Percentiles rank a stretch among this genome's conserved stretches.
phyloP scores from a whole-genome alignment of 306 rosid genomes.

The Pyrus betulifolia region DNA sequence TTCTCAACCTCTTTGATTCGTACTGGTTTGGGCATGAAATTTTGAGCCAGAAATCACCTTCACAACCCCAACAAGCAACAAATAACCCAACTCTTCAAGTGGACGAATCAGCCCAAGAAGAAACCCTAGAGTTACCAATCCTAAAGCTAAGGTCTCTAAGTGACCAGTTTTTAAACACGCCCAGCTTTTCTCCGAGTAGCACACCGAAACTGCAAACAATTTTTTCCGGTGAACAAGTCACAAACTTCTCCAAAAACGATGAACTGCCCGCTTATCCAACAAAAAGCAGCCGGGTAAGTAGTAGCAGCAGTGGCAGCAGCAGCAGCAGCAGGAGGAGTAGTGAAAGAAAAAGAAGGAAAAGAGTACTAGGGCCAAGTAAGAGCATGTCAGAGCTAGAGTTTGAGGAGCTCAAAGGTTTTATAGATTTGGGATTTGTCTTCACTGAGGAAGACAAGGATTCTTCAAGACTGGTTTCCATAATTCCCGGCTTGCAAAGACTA shows the following conservation, averaged over 20 bases:
- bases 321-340: not conserved
- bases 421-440: conserved; percentile 84
- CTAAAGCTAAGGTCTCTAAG: conserved; percentile 34
- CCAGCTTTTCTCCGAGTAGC: not conserved
- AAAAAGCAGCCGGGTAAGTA: not conserved
- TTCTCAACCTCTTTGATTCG: conserved; percentile 50
- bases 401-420: conserved; percentile 71
- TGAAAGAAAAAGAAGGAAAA: not conserved
- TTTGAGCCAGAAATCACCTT: conserved; percentile 24
- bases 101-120: conserved; percentile 1
- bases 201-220: conserved; percentile 33
- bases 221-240: conserved; percentile 39
- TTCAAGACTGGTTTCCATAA: conserved; percentile 47
- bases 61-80: conserved; percentile 2
- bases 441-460: conserved; percentile 48
- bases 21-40: conserved; percentile 48
- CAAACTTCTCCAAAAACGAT: conserved; percentile 8
- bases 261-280: not conserved
- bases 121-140: not conserved
- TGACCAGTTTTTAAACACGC: conserved; percentile 24
- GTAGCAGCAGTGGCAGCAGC: too few relatives aligned
- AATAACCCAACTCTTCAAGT: not conserved
- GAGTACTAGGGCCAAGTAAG: conserved; percentile 12
- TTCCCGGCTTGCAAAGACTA: conserved; percentile 65
- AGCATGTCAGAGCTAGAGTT: conserved; percentile 70